Conservation (phyloP, 768 basidiomycete species). For the Lactifluus subvellereus region DNA sequence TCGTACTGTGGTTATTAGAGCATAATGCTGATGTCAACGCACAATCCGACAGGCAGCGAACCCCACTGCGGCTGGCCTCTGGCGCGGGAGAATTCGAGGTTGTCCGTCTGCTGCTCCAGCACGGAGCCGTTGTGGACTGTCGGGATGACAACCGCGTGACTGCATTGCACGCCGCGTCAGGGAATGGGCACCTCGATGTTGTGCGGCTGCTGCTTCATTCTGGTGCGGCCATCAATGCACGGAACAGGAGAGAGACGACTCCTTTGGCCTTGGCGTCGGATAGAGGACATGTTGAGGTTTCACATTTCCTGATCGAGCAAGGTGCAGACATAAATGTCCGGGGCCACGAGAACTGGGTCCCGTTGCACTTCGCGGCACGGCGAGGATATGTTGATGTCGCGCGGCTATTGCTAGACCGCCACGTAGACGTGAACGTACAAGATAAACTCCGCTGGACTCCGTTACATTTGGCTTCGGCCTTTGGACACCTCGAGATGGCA, state of each 20-base stretch:
- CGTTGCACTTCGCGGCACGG: too few relatives aligned
- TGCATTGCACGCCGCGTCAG: background rate
- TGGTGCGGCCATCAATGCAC: background rate
- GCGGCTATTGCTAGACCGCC: too few relatives aligned
- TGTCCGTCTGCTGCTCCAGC: background rate
- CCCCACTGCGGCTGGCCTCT: background rate
- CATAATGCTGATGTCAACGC: background rate
- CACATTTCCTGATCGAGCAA: too few relatives aligned
- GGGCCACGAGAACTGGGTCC: too few relatives aligned
- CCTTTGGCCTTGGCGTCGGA: background rate
- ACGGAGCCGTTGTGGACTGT: background rate
- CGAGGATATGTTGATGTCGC: background rate
- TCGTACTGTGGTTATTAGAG: background rate
- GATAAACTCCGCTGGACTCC: too few relatives aligned
- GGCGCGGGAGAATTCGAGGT: background rate
- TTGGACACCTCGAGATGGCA: too few relatives aligned
- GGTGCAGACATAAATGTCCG: too few relatives aligned
- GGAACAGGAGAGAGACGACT: background rate
- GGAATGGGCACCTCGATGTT: background rate
- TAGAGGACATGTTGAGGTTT: too few relatives aligned
- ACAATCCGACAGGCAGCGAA: background rate
- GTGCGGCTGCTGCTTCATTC: background rate
- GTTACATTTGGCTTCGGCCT: too few relatives aligned
- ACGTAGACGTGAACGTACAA: too few relatives aligned
- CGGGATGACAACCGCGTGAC: background rate